Base-by-base conservation (phyloP, 495 filamentous ascomycete species). In the Xylaria sp. region DNA sequence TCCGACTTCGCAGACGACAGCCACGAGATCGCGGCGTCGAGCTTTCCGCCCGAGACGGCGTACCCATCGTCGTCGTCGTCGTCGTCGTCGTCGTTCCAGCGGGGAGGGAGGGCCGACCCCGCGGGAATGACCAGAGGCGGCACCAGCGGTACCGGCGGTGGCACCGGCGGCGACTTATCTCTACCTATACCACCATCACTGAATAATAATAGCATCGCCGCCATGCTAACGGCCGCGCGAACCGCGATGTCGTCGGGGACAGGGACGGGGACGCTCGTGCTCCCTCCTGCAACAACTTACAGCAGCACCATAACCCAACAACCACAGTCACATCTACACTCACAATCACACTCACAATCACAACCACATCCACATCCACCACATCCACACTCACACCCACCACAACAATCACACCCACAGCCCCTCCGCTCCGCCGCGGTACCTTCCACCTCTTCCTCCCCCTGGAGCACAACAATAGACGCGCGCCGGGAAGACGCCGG, bases 1-100 rank as follows among this genome's bases (percentile, higher is more conserved):
- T 74, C 74, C 17, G 74, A 76, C 48, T 78, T 78, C 55, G 76
- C 72, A 29, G 76, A 78, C 37, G 74, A 78, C 43, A 78, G 76
- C 66, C 58, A 71, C 68, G 74, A 77, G 69, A 73, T 77, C 37
- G 75, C 73, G 67, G 69, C n/a, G n/a, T n/a, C n/a, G n/a, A n/a
- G n/a, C n/a, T n/a, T n/a, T n/a, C n/a, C n/a, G n/a, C n/a, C n/a
- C n/a, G n/a, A n/a, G n/a, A n/a, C n/a, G n/a, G n/a, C n/a, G n/a
- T n/a, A n/a, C n/a, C 61, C 67, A 6, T 62, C 2, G 41, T 5
- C 59, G 43, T 50, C 37, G 21, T 31, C 31, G 6, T 53, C 67
- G 11, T 62, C 2, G 41, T 5, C 59, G 43, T 50, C 37, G 21
- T 31, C 31, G 4, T 44, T 59, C 31, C 53, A 11, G 21, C 46